phyloP scores from a whole-genome alignment of 805 yeast genomes.

The Metschnikowia koreensis region DNA sequence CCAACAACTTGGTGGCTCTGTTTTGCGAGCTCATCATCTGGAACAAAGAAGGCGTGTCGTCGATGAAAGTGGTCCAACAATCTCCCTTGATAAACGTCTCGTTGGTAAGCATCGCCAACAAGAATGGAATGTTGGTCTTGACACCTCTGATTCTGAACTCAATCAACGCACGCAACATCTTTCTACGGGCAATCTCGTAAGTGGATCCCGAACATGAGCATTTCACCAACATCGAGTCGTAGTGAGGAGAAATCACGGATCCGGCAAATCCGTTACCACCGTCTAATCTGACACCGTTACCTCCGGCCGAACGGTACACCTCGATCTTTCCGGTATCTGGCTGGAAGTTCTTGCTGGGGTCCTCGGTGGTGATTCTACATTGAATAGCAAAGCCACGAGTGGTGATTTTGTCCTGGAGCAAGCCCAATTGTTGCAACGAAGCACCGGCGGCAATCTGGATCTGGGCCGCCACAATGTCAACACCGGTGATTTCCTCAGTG shows the following conservation, averaged over 20 bases:
- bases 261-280: slow-evolving; percentile 99
- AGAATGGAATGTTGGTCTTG: slow-evolving; percentile 95
- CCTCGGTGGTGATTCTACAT: slow-evolving; percentile 98
- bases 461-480: slow-evolving; percentile 96
- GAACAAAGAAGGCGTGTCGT: slow-evolving; percentile 94
- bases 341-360: slow-evolving; percentile 93
- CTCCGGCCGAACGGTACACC: slow-evolving; percentile 97
- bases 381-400: slow-evolving; percentile 98
- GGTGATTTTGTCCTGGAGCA: slow-evolving; percentile 90
- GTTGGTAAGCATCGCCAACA: slow-evolving; percentile 86
- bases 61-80: slow-evolving; percentile 98
- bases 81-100: slow-evolving; percentile 80
- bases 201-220: slow-evolving; percentile 97
- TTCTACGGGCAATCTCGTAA: slow-evolving; percentile 93
- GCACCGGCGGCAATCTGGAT: slow-evolving; percentile 99
- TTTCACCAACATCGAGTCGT: slow-evolving; percentile 97
- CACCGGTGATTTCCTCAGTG: slow-evolving; percentile 98
- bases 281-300: slow-evolving; percentile 97
- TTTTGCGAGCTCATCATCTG: slow-evolving; percentile 93
- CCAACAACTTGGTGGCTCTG: slow-evolving; percentile 92
- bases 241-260: slow-evolving; percentile 92
- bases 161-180: slow-evolving; percentile 94
- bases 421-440: slow-evolving; percentile 82
- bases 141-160: slow-evolving; percentile 99
- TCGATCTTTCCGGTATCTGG: slow-evolving; percentile 99